Evolutionary conservation across 164 flowering plant genomes (phyloP).

Genomic region (Stephania japonica): DNA sequence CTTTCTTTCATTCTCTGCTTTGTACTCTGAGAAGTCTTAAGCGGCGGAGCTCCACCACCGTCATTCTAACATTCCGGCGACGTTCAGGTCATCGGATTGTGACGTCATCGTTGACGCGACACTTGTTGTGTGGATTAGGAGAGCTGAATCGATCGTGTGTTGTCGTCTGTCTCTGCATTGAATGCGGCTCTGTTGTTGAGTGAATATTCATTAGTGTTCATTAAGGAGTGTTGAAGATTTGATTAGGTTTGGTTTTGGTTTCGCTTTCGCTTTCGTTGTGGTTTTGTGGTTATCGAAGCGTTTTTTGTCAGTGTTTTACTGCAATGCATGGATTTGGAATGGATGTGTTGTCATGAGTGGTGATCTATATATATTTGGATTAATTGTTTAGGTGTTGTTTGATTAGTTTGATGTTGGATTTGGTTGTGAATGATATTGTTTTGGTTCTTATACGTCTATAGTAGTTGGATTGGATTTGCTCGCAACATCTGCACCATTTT

Average conservation of each 20-base stretch:
- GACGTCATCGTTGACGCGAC: background rate
- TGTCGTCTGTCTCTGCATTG: background rate
- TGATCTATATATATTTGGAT: background rate
- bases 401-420: background rate
- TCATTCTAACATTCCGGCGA: background rate
- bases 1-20: background rate
- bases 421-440: background rate
- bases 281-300: background rate
- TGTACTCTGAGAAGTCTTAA: background rate
- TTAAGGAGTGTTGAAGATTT: background rate
- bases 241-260: constrained; percentile 2
- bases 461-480: background rate
- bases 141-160: background rate
- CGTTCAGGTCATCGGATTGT: background rate
- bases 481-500: no score
- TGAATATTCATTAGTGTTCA: background rate
- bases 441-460: background rate
- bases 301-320: background rate
- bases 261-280: background rate
- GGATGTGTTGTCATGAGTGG: background rate
- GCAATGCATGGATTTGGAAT: background rate
- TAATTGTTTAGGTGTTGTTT: background rate
- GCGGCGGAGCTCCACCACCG: background rate
- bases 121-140: background rate
- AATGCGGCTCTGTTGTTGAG: background rate